Percentiles rank a stretch among this genome's conserved stretches.
Conservation (phyloP, 2,329 filamentous ascomycete genomes). For the Talaromyces pinophilus region DNA sequence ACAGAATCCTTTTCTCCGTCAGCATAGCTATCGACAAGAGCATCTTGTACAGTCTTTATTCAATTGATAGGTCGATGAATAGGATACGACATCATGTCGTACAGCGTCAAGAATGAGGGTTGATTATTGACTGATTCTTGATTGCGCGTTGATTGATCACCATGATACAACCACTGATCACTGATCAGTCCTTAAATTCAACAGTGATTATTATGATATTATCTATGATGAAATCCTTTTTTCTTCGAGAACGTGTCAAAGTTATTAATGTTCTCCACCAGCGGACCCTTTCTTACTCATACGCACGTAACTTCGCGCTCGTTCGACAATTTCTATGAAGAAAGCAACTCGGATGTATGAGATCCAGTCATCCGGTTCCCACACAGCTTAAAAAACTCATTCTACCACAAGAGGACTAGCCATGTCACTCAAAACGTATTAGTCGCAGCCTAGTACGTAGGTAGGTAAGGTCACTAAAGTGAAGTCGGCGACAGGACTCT, state of each 20-base stretch:
- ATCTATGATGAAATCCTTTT: background rate
- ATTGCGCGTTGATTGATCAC: background rate
- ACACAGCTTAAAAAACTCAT: background rate
- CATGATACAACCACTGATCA: background rate
- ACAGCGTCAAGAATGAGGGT: background rate
- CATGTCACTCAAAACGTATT: background rate
- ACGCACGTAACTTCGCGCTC: background rate
- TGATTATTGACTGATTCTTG: background rate
- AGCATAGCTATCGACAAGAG: background rate
- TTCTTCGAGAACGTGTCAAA: background rate
- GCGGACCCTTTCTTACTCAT: background rate
- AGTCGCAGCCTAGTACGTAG: background rate
- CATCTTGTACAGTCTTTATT: background rate
- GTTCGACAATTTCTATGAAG: background rate
- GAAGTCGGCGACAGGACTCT: background rate
- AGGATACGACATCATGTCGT: slow-evolving; percentile 4
- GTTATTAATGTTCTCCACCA: background rate
- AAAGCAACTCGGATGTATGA: background rate
- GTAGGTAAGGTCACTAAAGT: background rate
- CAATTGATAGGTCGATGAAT: background rate
- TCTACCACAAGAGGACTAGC: background rate
- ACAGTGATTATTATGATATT: no score
- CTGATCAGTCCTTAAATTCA: background rate
- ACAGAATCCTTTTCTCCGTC: slow-evolving; percentile 3
- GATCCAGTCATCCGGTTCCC: slow-evolving; percentile 3